phyloP scores from a whole-genome alignment of 176 grass and related monocot species.

The Oryza australiensis region DNA sequence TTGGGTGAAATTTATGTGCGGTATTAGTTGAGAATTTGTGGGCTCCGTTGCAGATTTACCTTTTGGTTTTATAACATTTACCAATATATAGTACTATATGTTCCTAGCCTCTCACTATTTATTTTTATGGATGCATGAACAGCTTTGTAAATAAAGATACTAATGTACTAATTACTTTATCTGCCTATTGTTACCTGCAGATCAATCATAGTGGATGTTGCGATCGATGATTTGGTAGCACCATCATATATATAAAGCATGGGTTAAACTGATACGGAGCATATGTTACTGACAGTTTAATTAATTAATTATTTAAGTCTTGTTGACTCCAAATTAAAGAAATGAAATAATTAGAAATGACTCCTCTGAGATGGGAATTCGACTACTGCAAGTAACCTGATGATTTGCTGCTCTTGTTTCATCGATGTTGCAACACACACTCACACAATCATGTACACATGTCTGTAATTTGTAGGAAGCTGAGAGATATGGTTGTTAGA shows the following conservation, averaged over 20 bases:
- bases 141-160: background rate
- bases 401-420: background rate
- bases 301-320: background rate
- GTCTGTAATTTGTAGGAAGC: background rate
- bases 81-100: background rate
- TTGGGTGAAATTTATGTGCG: conserved; percentile 1
- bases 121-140: background rate
- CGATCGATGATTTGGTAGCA: background rate
- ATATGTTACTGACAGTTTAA: background rate
- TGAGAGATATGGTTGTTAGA: background rate
- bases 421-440: background rate
- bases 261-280: background rate
- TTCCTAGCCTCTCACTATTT: background rate
- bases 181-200: background rate
- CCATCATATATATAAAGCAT: background rate
- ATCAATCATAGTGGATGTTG: background rate
- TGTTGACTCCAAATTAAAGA: background rate
- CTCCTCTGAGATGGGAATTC: background rate
- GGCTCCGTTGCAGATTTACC: background rate
- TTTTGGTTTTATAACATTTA: background rate
- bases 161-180: background rate
- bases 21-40: background rate
- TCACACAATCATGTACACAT: background rate
- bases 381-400: background rate
- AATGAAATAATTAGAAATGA: background rate